A percentile compares a stretch with the other conserved stretches of the same genome.
phyloP scores from a whole-genome alignment of 306 rosid species.

The Canavalia ensiformis region DNA sequence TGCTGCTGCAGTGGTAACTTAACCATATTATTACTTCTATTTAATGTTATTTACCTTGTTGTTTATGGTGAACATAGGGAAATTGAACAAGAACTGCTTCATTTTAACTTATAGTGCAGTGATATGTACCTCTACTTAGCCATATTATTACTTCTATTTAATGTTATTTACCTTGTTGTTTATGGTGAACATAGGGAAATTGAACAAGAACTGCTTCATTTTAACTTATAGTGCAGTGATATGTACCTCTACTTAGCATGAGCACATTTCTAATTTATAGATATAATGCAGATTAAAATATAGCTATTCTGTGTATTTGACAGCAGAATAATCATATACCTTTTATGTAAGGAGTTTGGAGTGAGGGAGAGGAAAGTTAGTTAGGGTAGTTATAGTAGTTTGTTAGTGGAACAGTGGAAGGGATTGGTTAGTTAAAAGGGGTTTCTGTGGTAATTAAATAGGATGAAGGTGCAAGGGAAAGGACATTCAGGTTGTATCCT shows the following conservation, averaged over 20 bases:
- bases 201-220: conserved; percentile 3
- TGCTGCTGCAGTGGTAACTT: conserved; percentile 88
- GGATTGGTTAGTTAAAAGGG: no score
- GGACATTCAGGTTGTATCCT: no score
- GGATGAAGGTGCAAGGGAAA: no score
- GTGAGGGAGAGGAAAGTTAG: no score
- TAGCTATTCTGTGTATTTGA: neutral
- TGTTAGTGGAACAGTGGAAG: no score
- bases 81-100: conserved; percentile 2
- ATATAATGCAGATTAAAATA: neutral
- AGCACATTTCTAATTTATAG: neutral
- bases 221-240: neutral
- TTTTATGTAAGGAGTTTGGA: no score
- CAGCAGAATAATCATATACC: neutral
- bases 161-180: neutral
- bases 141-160: conserved; percentile 42
- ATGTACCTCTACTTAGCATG: neutral
- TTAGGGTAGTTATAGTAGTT: no score
- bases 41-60: neutral
- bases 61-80: conserved; percentile 1
- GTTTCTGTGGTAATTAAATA: no score
- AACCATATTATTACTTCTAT: conserved; percentile 39
- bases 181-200: conserved; percentile 4
- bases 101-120: neutral
- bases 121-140: neutral